phyloP scores from a whole-genome alignment of 2,329 filamentous ascomycete species.

The Podosphaera fusca region DNA sequence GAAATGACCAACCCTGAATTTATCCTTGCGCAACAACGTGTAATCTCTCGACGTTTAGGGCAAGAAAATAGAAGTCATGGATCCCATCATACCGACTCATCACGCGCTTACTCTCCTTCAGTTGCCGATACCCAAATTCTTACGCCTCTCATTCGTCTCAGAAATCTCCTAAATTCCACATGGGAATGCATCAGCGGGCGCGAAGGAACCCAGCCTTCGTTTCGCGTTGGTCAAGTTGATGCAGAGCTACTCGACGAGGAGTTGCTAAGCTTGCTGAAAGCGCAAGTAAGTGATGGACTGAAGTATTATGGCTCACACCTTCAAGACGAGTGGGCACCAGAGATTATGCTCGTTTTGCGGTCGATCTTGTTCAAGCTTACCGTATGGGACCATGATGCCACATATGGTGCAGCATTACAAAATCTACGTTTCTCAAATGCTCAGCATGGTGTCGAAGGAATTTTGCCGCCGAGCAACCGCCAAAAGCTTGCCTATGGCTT shows the following conservation, averaged over 20 bases:
- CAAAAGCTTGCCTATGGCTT: constrained; percentile 74
- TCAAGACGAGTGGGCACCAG: constrained; percentile 66
- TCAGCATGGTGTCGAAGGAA: constrained; percentile 34
- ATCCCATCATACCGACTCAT: constrained; percentile 28
- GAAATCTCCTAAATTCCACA: constrained; percentile 23
- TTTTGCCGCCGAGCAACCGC: constrained; percentile 48
- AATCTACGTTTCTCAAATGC: constrained; percentile 81
- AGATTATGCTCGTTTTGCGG: constrained; percentile 58
- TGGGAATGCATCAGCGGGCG: constrained; percentile 54
- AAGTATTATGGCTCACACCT: constrained; percentile 66
- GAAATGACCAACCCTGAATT: constrained; percentile 26
- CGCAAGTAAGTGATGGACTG: constrained; percentile 67
- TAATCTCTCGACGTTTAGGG: constrained; percentile 56
- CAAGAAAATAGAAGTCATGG: constrained; percentile 40
- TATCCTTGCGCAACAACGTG: constrained; percentile 69
- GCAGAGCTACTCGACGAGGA: constrained; percentile 89
- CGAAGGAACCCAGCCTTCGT: constrained; percentile 62
- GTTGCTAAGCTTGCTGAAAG: constrained; percentile 61
- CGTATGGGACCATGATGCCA: constrained; percentile 90
- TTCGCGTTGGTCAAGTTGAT: constrained; percentile 88
- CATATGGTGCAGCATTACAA: constrained; percentile 80
- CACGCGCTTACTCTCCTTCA: constrained; percentile 23
- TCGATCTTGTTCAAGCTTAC: constrained; percentile 78
- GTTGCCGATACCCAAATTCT: too few relatives aligned
- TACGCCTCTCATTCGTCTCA: constrained; percentile 35